Percentiles rank a stretch among this genome's conserved stretches.
phyloP scores from a whole-genome alignment of 345 rosid genomes.

The Lumnitzera racemosa region DNA sequence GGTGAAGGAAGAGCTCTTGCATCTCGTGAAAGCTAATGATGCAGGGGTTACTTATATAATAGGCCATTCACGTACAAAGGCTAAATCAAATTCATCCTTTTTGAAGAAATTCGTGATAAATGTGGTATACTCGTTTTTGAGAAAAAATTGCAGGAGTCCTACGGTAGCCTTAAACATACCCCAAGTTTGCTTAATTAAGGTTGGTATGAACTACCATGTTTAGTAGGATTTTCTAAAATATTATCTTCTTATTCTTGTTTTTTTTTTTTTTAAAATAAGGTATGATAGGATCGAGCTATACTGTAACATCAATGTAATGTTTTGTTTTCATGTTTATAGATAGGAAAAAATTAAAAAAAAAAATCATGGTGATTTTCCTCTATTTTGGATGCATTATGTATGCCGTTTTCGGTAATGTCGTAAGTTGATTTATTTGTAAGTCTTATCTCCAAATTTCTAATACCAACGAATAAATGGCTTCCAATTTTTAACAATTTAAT shows the following conservation, averaged over 20 bases:
- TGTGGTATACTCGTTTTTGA: constrained; percentile 71
- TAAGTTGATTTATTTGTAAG: no score
- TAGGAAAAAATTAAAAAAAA: no score
- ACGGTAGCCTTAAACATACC: constrained; percentile 76
- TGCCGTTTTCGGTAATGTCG: no score
- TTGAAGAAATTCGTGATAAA: constrained; percentile 63
- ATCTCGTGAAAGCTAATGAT: constrained; percentile 68
- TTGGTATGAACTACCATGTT: constrained; percentile 81
- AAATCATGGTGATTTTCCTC: no score
- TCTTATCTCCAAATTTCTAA: no score
- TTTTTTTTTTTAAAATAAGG: no score
- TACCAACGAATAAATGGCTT: no score
- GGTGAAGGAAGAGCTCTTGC: constrained; percentile 72
- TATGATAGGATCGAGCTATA: no score
- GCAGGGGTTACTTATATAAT: constrained; percentile 71
- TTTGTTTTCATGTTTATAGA: no score
- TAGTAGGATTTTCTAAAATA: not conserved
- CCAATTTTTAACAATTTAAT: no score
- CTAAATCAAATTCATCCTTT: constrained; percentile 62
- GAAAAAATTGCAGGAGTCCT: constrained; percentile 78
- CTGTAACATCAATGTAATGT: no score
- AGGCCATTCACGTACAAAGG: constrained; percentile 65
- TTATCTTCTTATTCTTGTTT: not conserved
- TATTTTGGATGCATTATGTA: no score
- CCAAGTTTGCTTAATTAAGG: constrained; percentile 75